phyloP scores from a whole-genome alignment of 768 basidiomycete genomes.

The Lactifluus piperatus region DNA sequence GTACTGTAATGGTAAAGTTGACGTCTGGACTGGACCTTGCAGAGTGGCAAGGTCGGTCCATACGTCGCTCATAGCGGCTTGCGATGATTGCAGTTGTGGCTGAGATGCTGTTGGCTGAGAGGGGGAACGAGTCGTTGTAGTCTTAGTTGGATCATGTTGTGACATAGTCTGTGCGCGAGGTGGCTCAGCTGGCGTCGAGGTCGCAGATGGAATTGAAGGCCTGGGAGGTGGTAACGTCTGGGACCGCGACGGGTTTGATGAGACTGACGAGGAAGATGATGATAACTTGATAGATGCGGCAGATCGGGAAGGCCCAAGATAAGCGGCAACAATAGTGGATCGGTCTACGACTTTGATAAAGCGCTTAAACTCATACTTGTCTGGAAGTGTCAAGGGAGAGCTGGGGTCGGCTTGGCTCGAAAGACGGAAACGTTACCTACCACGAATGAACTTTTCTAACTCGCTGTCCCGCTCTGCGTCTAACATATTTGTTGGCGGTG shows the following conservation, averaged over 20 bases:
- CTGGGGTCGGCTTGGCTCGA: not conserved
- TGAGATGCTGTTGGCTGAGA: conserved; percentile 30
- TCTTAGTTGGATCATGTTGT: not conserved
- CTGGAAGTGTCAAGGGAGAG: conserved; percentile 30
- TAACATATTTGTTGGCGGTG: conserved; percentile 72
- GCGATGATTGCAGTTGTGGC: conserved; percentile 5
- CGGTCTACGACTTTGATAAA: conserved; percentile 37
- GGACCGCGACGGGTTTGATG: conserved; percentile 11
- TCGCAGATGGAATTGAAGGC: conserved; percentile 9
- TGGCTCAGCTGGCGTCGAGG: conserved; percentile 1
- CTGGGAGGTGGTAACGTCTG: conserved; percentile 20
- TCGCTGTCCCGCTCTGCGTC: conserved; percentile 82
- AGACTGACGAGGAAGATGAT: conserved; percentile 1
- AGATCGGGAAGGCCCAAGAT: conserved; percentile 28
- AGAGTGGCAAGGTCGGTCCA: conserved; percentile 25
- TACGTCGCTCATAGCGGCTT: conserved; percentile 8
- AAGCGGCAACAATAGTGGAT: conserved; percentile 24
- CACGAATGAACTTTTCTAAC: conserved; percentile 82
- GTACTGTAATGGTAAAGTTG: conserved; percentile 24
- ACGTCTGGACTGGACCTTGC: conserved; percentile 18
- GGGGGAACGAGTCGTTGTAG: conserved; percentile 24
- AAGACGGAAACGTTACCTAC: conserved; percentile 35
- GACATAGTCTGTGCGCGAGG: not conserved
- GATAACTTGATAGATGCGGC: conserved; percentile 17
- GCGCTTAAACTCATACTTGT: conserved; percentile 71